These are phyloP conservation scores for Gleditsia sinensis DNA, from an alignment of 306 rosid species.

Conservation along the genomic window DNA sequence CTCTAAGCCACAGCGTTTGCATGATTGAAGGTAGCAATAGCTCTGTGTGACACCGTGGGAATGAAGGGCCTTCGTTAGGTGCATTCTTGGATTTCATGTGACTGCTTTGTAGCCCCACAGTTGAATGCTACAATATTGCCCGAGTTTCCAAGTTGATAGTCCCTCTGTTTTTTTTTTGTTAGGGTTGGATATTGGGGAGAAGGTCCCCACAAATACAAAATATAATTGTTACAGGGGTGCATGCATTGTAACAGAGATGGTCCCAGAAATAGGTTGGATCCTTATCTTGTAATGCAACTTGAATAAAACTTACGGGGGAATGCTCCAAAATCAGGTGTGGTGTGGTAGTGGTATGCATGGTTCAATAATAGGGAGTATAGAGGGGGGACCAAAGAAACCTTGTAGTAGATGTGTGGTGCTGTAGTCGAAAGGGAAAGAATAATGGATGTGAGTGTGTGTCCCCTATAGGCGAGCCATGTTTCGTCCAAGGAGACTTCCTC, in stretches of 20 bases:
- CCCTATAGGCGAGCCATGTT: slow-evolving; percentile 60
- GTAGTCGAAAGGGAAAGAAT: slow-evolving; percentile 35
- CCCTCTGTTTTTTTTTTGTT: too few relatives aligned
- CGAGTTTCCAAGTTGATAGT: slow-evolving; percentile 28
- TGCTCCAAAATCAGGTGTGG: slow-evolving; percentile 35
- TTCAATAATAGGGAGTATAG: slow-evolving; percentile 33
- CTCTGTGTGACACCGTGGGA: slow-evolving; percentile 14
- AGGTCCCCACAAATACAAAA: slow-evolving; percentile 25
- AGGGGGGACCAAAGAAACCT: slow-evolving; percentile 40
- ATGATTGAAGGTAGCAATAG: slow-evolving; percentile 40
- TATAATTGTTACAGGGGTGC: slow-evolving; percentile 4
- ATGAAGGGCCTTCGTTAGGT: neutral
- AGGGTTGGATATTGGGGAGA: neutral
- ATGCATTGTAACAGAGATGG: slow-evolving; percentile 39
- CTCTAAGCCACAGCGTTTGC: slow-evolving; percentile 20
- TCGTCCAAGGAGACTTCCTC: slow-evolving; percentile 60
- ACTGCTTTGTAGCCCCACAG: neutral
- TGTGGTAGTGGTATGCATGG: too few relatives aligned
- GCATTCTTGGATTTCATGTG: neutral
- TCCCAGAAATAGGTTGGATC: slow-evolving; percentile 37
- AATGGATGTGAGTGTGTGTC: slow-evolving; percentile 34
- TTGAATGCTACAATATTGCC: neutral
- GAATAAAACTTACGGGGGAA: slow-evolving; percentile 25
- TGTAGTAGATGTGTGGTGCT: slow-evolving; percentile 37
- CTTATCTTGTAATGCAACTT: slow-evolving; percentile 34